Conservation (phyloP, 805 yeast species). For the Saccharomycopsis sp. region DNA sequence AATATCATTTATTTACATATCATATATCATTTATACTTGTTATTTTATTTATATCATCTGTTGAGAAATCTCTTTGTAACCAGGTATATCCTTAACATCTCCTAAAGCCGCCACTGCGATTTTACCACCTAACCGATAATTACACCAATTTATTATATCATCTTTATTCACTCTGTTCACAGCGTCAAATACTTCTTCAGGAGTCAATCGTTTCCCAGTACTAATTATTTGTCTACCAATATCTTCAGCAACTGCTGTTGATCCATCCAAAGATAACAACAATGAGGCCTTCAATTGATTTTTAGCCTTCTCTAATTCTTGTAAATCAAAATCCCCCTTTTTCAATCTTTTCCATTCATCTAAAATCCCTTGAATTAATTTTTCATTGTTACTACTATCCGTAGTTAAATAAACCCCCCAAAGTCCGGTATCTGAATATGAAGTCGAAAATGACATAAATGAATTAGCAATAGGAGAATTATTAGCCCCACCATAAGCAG, state of each 20-base stretch:
- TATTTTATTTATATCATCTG: slow-evolving; percentile 7
- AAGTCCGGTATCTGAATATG: slow-evolving; percentile 94
- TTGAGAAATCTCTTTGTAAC: slow-evolving; percentile 53
- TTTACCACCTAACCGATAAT: slow-evolving; percentile 71
- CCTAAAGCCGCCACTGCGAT: slow-evolving; percentile 92
- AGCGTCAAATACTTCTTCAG: slow-evolving; percentile 44
- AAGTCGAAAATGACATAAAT: slow-evolving; percentile 93
- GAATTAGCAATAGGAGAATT: slow-evolving; percentile 77
- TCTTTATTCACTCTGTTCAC: slow-evolving; percentile 72
- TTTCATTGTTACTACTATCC: slow-evolving; percentile 49
- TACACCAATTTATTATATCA: slow-evolving; percentile 86
- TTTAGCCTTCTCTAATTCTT: slow-evolving; percentile 90
- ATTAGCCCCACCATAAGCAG: slow-evolving; percentile 51
- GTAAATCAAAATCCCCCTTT: slow-evolving; percentile 66
- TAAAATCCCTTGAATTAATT: slow-evolving; percentile 62
- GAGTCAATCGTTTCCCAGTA: slow-evolving; percentile 59
- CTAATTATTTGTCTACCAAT: slow-evolving; percentile 96
- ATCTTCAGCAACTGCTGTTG: slow-evolving; percentile 95
- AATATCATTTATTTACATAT: not conserved
- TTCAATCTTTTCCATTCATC: slow-evolving; percentile 87
- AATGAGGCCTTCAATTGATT: slow-evolving; percentile 91
- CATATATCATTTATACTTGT: not conserved
- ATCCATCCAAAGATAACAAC: slow-evolving; percentile 82
- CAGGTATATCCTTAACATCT: slow-evolving; percentile 63
- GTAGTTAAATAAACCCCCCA: slow-evolving; percentile 95